phyloP scores from a whole-genome alignment of 495 filamentous ascomycete genomes.

The Aspergillus biplanus region DNA sequence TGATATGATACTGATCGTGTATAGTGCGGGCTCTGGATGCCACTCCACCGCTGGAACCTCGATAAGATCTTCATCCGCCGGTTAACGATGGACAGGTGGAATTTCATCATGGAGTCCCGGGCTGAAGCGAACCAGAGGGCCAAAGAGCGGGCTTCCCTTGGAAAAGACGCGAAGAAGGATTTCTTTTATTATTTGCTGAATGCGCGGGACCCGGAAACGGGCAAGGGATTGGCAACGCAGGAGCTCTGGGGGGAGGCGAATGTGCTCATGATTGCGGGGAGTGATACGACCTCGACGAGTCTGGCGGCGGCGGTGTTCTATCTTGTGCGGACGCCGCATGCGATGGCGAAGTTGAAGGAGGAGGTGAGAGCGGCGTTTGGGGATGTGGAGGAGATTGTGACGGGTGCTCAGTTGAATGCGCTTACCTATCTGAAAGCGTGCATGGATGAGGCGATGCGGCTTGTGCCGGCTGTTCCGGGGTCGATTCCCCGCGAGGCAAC shows the following conservation, averaged over 20 bases:
- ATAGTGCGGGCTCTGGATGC: conserved; percentile 63
- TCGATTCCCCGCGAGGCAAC: conserved; percentile 62
- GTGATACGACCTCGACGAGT: conserved; percentile 63
- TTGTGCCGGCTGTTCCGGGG: conserved; percentile 64
- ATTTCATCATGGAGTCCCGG: conserved; percentile 63
- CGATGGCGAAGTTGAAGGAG: conserved; percentile 44
- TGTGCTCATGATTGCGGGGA: conserved; percentile 60
- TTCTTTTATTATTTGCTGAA: conserved; percentile 63
- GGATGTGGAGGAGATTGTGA: conserved; percentile 39
- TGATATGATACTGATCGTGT: neutral
- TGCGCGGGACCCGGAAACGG: conserved; percentile 62
- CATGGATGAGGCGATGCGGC: conserved; percentile 74
- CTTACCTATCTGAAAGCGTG: conserved; percentile 54
- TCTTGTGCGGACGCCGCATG: conserved; percentile 54
- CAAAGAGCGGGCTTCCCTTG: conserved; percentile 46
- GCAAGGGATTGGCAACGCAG: conserved; percentile 63
- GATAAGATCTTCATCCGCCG: conserved; percentile 62
- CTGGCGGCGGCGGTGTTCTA: conserved; percentile 66
- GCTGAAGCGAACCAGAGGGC: conserved; percentile 60
- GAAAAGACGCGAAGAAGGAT: conserved; percentile 65
- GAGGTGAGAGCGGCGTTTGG: conserved; percentile 59
- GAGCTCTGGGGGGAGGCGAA: conserved; percentile 76
- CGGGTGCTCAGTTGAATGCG: conserved; percentile 12
- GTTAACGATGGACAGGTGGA: conserved; percentile 59
- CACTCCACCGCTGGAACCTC: conserved; percentile 55